Evolutionary conservation across 1,139 yeast species (phyloP).

Genomic region (Candida frijolesensis): DNA sequence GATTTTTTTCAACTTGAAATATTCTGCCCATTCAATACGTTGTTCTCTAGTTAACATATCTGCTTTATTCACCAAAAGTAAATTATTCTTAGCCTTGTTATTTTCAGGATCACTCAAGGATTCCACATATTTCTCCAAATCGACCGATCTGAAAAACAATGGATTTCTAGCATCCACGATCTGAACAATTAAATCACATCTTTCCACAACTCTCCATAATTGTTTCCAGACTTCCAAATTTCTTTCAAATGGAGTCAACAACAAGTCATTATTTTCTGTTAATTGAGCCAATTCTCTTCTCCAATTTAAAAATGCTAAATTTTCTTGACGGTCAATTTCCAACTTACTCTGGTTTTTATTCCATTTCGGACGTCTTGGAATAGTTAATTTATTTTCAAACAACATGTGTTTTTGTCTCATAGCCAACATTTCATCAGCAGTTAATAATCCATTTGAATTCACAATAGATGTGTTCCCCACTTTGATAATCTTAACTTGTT

Average conservation of each 20-base stretch:
- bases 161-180: slow-evolving; percentile 99
- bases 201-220: slow-evolving; percentile 96
- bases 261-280: slow-evolving; percentile 79
- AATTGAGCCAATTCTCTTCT: slow-evolving; percentile 83
- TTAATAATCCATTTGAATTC: slow-evolving; percentile 52
- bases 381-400: slow-evolving; percentile 80
- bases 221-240: slow-evolving; percentile 98
- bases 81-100: slow-evolving; percentile 61
- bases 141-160: slow-evolving; percentile 82
- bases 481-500: slow-evolving; percentile 82
- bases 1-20: slow-evolving; percentile 68
- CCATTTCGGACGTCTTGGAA: slow-evolving; percentile 96
- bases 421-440: slow-evolving; percentile 66
- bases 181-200: slow-evolving; percentile 92
- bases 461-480: slow-evolving; percentile 63
- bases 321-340: slow-evolving; percentile 86
- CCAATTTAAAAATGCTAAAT: slow-evolving; percentile 91
- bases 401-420: slow-evolving; percentile 68
- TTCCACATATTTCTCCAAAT: slow-evolving; percentile 80
- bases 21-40: slow-evolving; percentile 84
- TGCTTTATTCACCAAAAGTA: slow-evolving; percentile 90
- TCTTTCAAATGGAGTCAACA: slow-evolving; percentile 95
- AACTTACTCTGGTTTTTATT: slow-evolving; percentile 65
- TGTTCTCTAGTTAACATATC: slow-evolving; percentile 81
- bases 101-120: slow-evolving; percentile 60